Conservation (phyloP, 192 early-diverging fungal genomes). For the Coemansia sp. region DNA sequence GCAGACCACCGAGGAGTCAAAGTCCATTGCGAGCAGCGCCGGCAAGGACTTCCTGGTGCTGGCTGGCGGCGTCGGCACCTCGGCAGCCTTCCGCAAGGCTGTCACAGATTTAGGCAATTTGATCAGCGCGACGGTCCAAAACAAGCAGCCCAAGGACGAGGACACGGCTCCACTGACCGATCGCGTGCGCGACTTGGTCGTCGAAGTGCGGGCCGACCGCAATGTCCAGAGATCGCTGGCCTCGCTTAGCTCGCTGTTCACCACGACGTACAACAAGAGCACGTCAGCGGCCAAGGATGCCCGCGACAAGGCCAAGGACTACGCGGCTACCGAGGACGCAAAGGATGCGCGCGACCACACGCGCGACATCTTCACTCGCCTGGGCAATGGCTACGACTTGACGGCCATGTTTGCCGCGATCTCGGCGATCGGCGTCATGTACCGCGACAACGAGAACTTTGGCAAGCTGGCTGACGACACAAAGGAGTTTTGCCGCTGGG, state of each 20-base stretch:
- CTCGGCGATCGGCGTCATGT: conserved; percentile 27
- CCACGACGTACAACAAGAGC: conserved; percentile 12
- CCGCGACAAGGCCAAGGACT: conserved; percentile 22
- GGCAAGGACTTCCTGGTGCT: conserved; percentile 46
- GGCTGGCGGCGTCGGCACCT: conserved; percentile 38
- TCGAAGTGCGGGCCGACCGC: conserved; percentile 35
- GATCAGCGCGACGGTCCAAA: conserved; percentile 27
- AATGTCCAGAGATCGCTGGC: conserved; percentile 29
- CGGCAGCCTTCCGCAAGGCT: conserved; percentile 38
- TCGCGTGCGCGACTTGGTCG: conserved; percentile 36
- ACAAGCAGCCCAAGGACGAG: conserved; percentile 15
- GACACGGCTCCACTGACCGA: conserved; percentile 19
- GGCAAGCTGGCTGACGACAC: conserved; percentile 26
- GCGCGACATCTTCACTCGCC: conserved; percentile 27
- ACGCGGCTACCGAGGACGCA: conserved; percentile 35
- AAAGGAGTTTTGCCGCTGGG: conserved; percentile 43
- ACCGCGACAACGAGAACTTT: conserved; percentile 37
- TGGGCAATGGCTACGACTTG: conserved; percentile 46
- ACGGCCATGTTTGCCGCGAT: conserved; percentile 22
- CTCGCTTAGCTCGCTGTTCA: conserved; percentile 40
- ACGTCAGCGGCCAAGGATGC: conserved; percentile 4
- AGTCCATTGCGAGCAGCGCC: conserved; percentile 10
- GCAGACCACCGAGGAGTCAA: conserved; percentile 15
- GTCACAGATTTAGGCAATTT: conserved; percentile 26
- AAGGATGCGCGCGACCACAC: conserved; percentile 22